Base-by-base conservation (phyloP, 2,329 filamentous ascomycete species). In the Cordyceps cicadae region DNA sequence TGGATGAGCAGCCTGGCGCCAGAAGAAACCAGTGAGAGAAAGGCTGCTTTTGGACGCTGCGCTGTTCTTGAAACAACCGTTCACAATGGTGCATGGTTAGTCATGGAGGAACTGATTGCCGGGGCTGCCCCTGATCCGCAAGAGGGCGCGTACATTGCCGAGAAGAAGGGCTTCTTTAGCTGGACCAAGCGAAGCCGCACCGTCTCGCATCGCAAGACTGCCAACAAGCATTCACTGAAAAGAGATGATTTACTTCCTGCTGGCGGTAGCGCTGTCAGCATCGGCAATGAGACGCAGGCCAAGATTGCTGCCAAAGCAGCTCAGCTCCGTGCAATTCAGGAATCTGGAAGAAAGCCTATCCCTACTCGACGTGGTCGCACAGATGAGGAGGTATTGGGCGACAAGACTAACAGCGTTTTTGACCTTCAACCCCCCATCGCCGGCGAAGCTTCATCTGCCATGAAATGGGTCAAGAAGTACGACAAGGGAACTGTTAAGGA, bases 401-500 rank as follows among this genome's bases (percentile, higher is more conserved):
- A 77, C 61, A 96, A 95, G 81, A 97, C 92, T 3, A 92, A 87
- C 72, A 99, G 94, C 66, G 84, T 96, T 60, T 82, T 97, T 69
- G 96, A 92, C 3, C 78, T 97, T 52, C 92, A 96, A 70, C 89
- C 92, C 1, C 83, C 86, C 58, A 88, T 97, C 63, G 81, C 92
- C 68, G 91, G 81, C 58, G 94, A 96, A 71, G 93, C 92, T 19
- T 94, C 89, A 9, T 89, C 92, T 26, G 94, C 94, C 1, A 88
- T 99, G 87, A 96, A 96, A 73, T 99, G 94, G 94, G 91, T 93
- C 37, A 93, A 82, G 73, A 92, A 92, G 68, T 97, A 97, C 71
- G 94, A 97, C 75, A 95, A 94, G 75, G 87, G 94, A 68, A 81
- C 87, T 8, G 87, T 96, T 64, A 87, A 92, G 59, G 86, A 90